A percentile compares a stretch with the other conserved stretches of the same genome.
Conservation (phyloP, 371 early-diverging fungal genomes). For the Mucor racemosus region DNA sequence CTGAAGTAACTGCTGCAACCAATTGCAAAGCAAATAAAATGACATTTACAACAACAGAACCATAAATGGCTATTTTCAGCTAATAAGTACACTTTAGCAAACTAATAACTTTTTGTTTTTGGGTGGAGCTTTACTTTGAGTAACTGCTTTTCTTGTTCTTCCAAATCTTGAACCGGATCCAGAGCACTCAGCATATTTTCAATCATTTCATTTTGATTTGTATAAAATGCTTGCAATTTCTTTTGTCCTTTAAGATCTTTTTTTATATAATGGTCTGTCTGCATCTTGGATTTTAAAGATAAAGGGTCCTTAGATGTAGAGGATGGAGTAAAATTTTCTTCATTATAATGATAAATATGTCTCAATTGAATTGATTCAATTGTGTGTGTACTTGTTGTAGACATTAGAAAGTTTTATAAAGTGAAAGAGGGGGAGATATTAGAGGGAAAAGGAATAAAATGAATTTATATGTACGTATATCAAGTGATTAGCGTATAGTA, state of each 20-base stretch:
- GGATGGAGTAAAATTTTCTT: background rate
- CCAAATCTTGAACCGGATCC: conserved; percentile 36
- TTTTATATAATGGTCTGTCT: conserved; percentile 32
- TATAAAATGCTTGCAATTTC: conserved; percentile 71
- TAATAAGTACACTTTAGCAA: conserved; percentile 18
- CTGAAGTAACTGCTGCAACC: conserved; percentile 82
- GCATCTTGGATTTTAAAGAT: conserved; percentile 23
- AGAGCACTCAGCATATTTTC: conserved; percentile 70
- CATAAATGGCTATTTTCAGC: conserved; percentile 86
- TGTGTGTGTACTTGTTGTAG: background rate
- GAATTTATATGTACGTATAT: background rate
- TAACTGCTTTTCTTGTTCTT: conserved; percentile 44
- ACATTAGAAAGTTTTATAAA: background rate
- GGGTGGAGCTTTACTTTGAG: conserved; percentile 48
- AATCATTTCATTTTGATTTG: conserved; percentile 84
- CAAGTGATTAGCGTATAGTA: background rate
- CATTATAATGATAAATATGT: background rate
- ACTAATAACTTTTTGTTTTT: too few species aligned
- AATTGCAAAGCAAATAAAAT: conserved; percentile 81
- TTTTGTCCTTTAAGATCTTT: conserved; percentile 6
- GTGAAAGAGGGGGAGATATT: background rate
- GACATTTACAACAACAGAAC: conserved; percentile 82
- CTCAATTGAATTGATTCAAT: conserved; percentile 10
- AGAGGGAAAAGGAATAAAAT: background rate
- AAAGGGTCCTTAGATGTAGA: conserved; percentile 27